A percentile compares a stretch with the other conserved stretches of the same genome.
Conservation (phyloP, 495 filamentous ascomycete genomes). For the Hypoxylon fragiforme region DNA sequence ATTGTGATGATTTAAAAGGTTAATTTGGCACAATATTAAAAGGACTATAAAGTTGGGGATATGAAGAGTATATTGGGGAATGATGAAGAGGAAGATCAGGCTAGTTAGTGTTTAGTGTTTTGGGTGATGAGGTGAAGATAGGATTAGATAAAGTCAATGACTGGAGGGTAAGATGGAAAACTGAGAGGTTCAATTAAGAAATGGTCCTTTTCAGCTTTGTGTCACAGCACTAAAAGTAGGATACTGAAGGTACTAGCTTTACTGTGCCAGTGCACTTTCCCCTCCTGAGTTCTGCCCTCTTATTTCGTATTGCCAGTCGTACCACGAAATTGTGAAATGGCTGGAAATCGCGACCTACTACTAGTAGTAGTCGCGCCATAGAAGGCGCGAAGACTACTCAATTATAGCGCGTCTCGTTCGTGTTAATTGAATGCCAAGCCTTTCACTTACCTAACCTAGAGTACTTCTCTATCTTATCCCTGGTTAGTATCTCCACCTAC, state of each 20-base stretch:
- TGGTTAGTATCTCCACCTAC: too few relatives aligned
- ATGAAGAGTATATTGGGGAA: slow-evolving; percentile 1
- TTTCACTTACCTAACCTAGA: background rate
- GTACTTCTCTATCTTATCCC: too few relatives aligned
- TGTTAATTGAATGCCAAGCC: slow-evolving; percentile 25
- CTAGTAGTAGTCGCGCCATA: slow-evolving; percentile 25
- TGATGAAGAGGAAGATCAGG: background rate
- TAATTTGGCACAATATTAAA: too few relatives aligned
- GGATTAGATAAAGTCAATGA: background rate
- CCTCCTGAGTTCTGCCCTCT: too few relatives aligned
- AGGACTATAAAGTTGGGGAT: too few relatives aligned
- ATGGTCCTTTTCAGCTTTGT: too few relatives aligned
- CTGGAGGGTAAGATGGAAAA: too few relatives aligned
- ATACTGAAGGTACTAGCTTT: too few relatives aligned
- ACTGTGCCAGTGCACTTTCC: too few relatives aligned
- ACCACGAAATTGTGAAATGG: too few relatives aligned
- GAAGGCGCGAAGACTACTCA: slow-evolving; percentile 9
- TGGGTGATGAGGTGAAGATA: slow-evolving; percentile 21
- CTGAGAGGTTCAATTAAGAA: slow-evolving; percentile 24
- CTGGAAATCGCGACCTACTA: slow-evolving; percentile 29
- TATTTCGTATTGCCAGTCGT: too few relatives aligned
- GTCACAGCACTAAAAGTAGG: too few relatives aligned
- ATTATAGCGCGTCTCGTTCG: slow-evolving; percentile 31
- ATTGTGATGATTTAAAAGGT: slow-evolving; percentile 33
- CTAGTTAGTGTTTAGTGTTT: background rate